Evolutionary conservation across 2,329 filamentous ascomycete genomes (phyloP), one percentile per base, ranked within the genome.

Genomic region (Fusarium albidum): DNA sequence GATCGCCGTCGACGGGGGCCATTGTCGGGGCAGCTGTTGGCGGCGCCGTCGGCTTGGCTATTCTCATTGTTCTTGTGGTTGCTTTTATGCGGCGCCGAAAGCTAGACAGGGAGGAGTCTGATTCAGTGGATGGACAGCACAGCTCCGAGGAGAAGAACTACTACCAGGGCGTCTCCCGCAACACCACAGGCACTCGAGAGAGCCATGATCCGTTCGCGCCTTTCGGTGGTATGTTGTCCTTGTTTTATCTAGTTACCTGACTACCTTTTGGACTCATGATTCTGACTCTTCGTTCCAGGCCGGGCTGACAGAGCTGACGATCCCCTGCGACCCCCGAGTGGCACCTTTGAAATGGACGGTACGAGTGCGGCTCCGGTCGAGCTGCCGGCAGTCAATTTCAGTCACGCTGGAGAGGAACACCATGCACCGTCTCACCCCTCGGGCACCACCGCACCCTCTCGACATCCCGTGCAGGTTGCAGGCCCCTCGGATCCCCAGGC

Each of bases 221-320:
- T 10, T 79, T 79, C 68, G 76, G 77, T 70, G 77, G 78, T 79
- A 63, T 65, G 69, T 55, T 31, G 26, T 51, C 26, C 32, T 46
- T 39, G 17, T 27, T 31, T 41, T 38, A 41, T 28, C 31, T 44
- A 35, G 43, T 34, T 27, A 35, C 37, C 28, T 39, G 18, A 18
- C 48, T 31, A 37, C 35, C 11, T 12, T 28, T n/a, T 6, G 15
- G 34, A n/a, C n/a, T 15, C 9, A 38, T 29, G 40, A 52, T 52
- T 17, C 52, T 68, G 49, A 61, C 47, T n/a, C 32, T 49, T 17
- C 44, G 32, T 44, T 28, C 13, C 51, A 76, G 73, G 73, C 2
- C 69, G 73, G 44, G 67, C 51, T 33, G 73, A 75, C 61, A 67
- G 61, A 46, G 59, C 63, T 17, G 55, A 63, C n/a, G 61, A 70